phyloP scores from a whole-genome alignment of 495 filamentous ascomycete genomes.

The Tetracladium marchalianum region DNA sequence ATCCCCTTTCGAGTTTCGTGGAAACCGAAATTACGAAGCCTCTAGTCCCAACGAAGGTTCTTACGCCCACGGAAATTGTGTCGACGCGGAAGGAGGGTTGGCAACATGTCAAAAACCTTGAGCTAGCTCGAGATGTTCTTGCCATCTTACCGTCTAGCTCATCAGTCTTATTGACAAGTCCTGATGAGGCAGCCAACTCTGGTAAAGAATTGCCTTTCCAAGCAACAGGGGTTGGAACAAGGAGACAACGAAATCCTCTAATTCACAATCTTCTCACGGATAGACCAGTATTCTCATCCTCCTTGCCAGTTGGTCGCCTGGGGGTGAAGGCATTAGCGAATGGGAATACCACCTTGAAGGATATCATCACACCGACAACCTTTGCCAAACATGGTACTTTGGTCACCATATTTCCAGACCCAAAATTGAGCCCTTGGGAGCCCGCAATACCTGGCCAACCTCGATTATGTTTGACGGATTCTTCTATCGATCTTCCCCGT shows the following conservation, averaged over 20 bases:
- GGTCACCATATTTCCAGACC: constrained; percentile 70
- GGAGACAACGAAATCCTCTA: constrained; percentile 75
- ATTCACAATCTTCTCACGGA: constrained; percentile 97
- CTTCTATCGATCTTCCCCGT: constrained; percentile 69
- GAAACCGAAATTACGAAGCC: constrained; percentile 25
- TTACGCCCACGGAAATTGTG: not conserved
- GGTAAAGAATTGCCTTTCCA: constrained; percentile 31
- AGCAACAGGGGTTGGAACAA: constrained; percentile 56
- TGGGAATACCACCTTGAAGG: constrained; percentile 1
- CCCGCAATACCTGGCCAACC: constrained; percentile 43
- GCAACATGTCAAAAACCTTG: constrained; percentile 62
- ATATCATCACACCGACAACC: constrained; percentile 48
- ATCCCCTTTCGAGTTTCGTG: constrained; percentile 36
- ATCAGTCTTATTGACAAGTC: constrained; percentile 80
- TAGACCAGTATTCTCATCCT: constrained; percentile 84
- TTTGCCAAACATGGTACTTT: constrained; percentile 89
- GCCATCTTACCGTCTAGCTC: constrained; percentile 75
- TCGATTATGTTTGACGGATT: constrained; percentile 58
- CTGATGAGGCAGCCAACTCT: constrained; percentile 66
- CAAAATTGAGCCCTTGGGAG: constrained; percentile 51
- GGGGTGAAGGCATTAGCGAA: constrained; percentile 13
- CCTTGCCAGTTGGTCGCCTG: constrained; percentile 61
- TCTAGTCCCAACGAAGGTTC: constrained; percentile 2
- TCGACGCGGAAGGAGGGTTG: not conserved
- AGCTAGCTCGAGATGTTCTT: constrained; percentile 54